phyloP scores from a whole-genome alignment of 495 filamentous ascomycete species.

The Collariella sp. region DNA sequence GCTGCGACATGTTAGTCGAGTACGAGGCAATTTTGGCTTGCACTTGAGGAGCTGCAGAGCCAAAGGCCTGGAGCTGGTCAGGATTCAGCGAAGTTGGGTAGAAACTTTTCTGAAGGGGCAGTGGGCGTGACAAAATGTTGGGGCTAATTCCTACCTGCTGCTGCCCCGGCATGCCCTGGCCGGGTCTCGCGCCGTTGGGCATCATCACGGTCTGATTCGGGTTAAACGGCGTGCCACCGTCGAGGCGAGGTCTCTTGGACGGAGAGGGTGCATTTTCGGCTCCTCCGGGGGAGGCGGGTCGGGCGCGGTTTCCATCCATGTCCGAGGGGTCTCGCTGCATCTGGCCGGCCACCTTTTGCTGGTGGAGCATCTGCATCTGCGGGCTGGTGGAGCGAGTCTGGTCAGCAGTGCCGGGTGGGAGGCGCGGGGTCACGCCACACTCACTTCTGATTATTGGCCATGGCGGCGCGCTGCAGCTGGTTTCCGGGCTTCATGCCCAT shows the following conservation, averaged over 20 bases:
- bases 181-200: conserved; percentile 60
- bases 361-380: conserved; percentile 55
- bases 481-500: conserved; percentile 46
- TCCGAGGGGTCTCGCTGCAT: conserved; percentile 83
- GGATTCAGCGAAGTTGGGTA: conserved; percentile 62
- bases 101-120: conserved; percentile 71
- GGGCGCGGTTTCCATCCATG: conserved; percentile 75
- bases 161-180: conserved; percentile 62
- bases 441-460: conserved; percentile 71
- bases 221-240: conserved; percentile 56
- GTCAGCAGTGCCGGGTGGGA: conserved; percentile 20
- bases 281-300: conserved; percentile 71
- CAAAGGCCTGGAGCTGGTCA: conserved; percentile 69
- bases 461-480: conserved; percentile 60
- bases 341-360: conserved; percentile 54
- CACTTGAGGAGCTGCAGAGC: conserved; percentile 46
- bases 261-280: conserved; percentile 87
- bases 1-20: conserved; percentile 70
- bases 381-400: conserved; percentile 40
- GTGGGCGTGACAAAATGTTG: conserved; percentile 42
- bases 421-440: conserved; percentile 16
- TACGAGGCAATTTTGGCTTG: conserved; percentile 84
- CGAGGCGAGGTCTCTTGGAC: conserved; percentile 83
- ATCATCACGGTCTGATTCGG: conserved; percentile 61
- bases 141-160: conserved; percentile 58